Evolutionary conservation across 2,329 filamentous ascomycete species (phyloP), one percentile per base, ranked within the genome.

Genomic region (Xylariaceae sp.): DNA sequence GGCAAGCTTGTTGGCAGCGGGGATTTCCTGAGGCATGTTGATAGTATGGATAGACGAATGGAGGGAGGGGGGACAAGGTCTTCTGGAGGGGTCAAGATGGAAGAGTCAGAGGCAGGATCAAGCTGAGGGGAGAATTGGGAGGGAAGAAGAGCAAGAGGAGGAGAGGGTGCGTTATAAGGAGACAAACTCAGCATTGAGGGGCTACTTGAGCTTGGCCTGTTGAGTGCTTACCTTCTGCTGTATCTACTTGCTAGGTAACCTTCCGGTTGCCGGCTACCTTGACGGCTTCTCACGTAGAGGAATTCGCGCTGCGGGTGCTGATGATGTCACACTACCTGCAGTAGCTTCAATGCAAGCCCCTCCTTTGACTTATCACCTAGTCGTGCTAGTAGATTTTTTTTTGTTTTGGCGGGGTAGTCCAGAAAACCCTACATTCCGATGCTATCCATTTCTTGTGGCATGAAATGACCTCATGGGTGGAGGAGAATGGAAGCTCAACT

Each of bases 21-120:
- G 80, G 50, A 83, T 67, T 61, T 67, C 55, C 58, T 77, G 70
- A 71, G 77, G 76, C 79, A 82, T 80, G 49, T 58, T 74, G 61
- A 48, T 19, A 40, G 36, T 39, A 6, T 14, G 14, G 12, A 14
- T 17, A 14, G 17, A 33, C 38, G 35, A 43, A 16, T 11, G 22
- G 12, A 8, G 36, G 21, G 8, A 21, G 8, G 10, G 37, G 17
- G 16, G 17, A 20, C 12, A 34, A 12, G 39, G 40, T 49, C 17
- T 25, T 5, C 17, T 39, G 27, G 37, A 48, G 42, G 16, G 37
- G 22, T 16, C 20, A 20, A 14, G 17, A 5, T 36, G 35, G 19
- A 29, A 38, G 22, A 6, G 37, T 17, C 6, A 22, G 14, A 12
- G 6, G 19, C 14, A 14, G 37, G 14, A 6, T 22, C 4, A 32